phyloP scores from a whole-genome alignment of 192 early-diverging fungal species.

The Rhizophagus clarus region DNA sequence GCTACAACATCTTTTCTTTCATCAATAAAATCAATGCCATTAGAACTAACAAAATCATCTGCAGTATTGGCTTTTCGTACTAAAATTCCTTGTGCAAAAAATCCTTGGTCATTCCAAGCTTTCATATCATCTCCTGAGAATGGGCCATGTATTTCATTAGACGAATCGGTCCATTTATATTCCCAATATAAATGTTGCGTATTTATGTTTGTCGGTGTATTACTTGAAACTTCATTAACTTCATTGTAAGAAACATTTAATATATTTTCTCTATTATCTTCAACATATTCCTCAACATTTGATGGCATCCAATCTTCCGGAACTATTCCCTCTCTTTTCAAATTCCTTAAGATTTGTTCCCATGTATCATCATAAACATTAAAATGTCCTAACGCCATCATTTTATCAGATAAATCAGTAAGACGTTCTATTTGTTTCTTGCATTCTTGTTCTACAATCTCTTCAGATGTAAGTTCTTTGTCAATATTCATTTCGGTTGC shows the following conservation, averaged over 20 bases:
- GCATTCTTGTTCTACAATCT: conserved; percentile 44
- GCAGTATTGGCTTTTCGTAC: conserved; percentile 34
- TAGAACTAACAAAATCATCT: conserved; percentile 5
- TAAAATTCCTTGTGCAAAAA: conserved; percentile 45
- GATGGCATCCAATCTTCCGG: conserved; percentile 60
- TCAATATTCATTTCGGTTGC: conserved; percentile 37
- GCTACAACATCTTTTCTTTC: too few relatives aligned
- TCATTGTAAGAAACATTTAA: neutral
- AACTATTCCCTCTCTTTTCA: conserved; percentile 60
- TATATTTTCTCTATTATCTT: neutral
- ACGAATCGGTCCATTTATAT: conserved; percentile 43
- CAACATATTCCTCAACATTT: neutral
- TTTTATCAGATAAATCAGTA: conserved; percentile 69
- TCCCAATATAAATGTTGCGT: conserved; percentile 36
- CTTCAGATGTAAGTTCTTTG: conserved; percentile 24
- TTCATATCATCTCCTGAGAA: conserved; percentile 48
- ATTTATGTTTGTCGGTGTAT: conserved; percentile 8
- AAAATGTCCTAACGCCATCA: conserved; percentile 69
- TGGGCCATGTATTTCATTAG: conserved; percentile 42
- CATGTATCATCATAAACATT: conserved; percentile 71
- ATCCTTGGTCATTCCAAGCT: conserved; percentile 47
- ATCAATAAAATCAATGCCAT: neutral
- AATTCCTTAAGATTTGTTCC: conserved; percentile 65
- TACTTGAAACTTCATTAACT: neutral
- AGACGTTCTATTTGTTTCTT: conserved; percentile 59